Evolutionary conservation across 2,329 filamentous ascomycete species (phyloP), one percentile per base, ranked within the genome.

Genomic region (Metarhizium robertsii): DNA sequence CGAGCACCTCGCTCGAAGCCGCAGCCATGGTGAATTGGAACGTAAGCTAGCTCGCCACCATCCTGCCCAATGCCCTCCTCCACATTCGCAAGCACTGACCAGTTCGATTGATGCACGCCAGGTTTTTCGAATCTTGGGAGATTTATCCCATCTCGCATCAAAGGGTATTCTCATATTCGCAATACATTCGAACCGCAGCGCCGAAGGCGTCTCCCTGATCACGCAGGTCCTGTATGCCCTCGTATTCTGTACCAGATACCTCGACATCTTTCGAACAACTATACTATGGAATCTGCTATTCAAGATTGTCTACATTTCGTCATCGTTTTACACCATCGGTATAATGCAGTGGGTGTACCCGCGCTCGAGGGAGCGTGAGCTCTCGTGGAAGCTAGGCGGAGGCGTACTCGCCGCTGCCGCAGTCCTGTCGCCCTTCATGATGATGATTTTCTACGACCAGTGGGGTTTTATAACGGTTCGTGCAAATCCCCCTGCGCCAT

Each of bases 91-190:
- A 25, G 20, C 57, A 30, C 43, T 51, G 18, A 36, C 13, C 25
- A 49, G 5, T 2, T 16, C 18, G 7, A 25, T 30, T 60, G 30
- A 57, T 13, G 30, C 43, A 7, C n/a, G 47, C 18, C 50, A 84
- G 81, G 60, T 80, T 64, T 83, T 96, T 73, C 88, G 90, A 65
- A 80, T 95, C 65, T 70, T 90, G 64, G 92, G 83, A 68, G 92
- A 97, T 70, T 72, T 92, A 64, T 90, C 88, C 65, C 92, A 97
- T 69, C 83, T 90, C 49, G 77, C 84, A 51, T 94, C 91, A 56
- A 96, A 96, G 79, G 84, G 86, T 69, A 94, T 96, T 67, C 80
- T 96, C 64, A 90, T 96, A 73, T 88, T 86, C 75, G 85, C 91
- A 55, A 96, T 96, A 65, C 90, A 96, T 73, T 82, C 83, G 62